These are phyloP conservation scores for Samsoniella hepiali DNA, from an alignment of 2,329 filamentous ascomycete genomes.

Conservation along the genomic window DNA sequence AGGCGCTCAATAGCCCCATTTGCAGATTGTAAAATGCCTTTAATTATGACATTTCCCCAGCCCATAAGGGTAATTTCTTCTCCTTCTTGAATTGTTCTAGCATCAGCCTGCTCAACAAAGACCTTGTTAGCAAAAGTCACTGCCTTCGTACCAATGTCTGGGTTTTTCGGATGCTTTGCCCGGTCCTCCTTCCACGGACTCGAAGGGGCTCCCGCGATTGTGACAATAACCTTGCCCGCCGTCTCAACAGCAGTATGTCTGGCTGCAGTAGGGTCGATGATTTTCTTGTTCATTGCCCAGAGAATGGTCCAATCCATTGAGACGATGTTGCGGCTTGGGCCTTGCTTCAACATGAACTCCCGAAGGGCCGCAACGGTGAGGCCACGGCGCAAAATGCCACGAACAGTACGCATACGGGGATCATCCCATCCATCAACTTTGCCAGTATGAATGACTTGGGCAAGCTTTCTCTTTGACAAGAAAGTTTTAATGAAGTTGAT, in stretches of 20 bases:
- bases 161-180: conserved; percentile 79
- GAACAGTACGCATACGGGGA: conserved; percentile 73
- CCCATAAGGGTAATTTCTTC: conserved; percentile 90
- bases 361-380: conserved; percentile 72
- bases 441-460: conserved; percentile 55
- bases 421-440: conserved; percentile 76
- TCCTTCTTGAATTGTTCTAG: conserved; percentile 55
- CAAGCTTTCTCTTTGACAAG: conserved; percentile 81
- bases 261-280: conserved; percentile 69
- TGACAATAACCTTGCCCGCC: conserved; percentile 63
- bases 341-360: conserved; percentile 75
- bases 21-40: conserved; percentile 51
- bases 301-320: conserved; percentile 71
- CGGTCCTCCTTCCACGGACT: conserved; percentile 61
- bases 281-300: conserved; percentile 54
- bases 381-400: conserved; percentile 67
- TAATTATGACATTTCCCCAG: conserved; percentile 78
- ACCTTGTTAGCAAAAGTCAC: conserved; percentile 70
- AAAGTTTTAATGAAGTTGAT: conserved; percentile 83
- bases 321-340: conserved; percentile 71
- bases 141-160: conserved; percentile 73
- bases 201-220: conserved; percentile 61
- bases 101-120: conserved; percentile 76
- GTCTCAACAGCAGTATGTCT: conserved; percentile 65
- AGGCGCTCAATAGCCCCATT: conserved; percentile 59